Evolutionary conservation across 345 rosid genomes (phyloP).

Genomic region (Eucalyptus caleyi): DNA sequence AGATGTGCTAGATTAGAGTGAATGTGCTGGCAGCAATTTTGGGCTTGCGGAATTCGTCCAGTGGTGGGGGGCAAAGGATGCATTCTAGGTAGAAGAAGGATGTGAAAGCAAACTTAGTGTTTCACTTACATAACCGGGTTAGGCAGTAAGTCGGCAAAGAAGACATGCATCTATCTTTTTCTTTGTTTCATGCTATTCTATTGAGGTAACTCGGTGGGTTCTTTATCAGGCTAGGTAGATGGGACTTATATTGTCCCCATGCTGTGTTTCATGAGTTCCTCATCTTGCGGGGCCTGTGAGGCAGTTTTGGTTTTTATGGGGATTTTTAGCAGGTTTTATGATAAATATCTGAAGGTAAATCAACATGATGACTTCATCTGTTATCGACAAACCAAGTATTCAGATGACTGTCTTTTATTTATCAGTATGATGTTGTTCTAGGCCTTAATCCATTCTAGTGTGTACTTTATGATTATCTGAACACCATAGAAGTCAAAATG

Average conservation of each 20-base stretch:
- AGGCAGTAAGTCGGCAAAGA: background rate
- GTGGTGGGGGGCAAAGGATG: background rate
- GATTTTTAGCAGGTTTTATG: background rate
- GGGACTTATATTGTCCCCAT: background rate
- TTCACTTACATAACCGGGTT: background rate
- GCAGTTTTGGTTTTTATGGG: background rate
- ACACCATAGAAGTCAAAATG: background rate
- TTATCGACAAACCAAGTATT: background rate
- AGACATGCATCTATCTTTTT: background rate
- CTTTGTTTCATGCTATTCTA: background rate
- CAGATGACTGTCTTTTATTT: background rate
- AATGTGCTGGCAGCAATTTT: background rate
- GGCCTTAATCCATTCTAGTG: background rate
- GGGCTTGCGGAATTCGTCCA: background rate
- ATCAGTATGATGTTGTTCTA: background rate
- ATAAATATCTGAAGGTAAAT: background rate
- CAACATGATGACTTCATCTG: background rate
- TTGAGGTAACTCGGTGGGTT: background rate
- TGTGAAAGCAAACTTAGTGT: background rate
- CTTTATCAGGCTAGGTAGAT: background rate
- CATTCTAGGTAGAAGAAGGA: background rate
- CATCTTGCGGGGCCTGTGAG: background rate
- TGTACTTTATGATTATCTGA: background rate
- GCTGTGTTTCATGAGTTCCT: background rate
- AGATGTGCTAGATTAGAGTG: background rate